Percentiles rank a stretch among this genome's conserved stretches.
phyloP scores from a whole-genome alignment of 257 asterid species.

The Fraxinus anomala region DNA sequence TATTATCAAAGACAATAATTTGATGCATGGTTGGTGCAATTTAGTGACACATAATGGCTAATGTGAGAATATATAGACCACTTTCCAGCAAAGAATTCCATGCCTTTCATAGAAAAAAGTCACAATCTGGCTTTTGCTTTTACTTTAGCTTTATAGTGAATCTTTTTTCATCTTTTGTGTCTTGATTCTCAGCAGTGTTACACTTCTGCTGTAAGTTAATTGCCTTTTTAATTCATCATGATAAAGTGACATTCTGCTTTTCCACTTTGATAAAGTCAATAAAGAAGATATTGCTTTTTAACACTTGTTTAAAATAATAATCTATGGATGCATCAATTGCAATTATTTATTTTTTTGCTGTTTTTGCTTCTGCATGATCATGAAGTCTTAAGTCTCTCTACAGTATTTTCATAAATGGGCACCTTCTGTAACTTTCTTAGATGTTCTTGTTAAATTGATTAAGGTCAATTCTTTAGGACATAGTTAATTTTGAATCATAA shows the following conservation, averaged over 20 bases:
- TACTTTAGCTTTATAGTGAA: slow-evolving; percentile 43
- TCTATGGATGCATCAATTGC: slow-evolving; percentile 10
- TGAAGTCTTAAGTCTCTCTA: slow-evolving; percentile 12
- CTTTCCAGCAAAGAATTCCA: slow-evolving; percentile 52
- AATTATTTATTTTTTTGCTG: neutral
- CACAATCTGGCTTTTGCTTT: slow-evolving; percentile 44
- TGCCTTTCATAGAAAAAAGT: slow-evolving; percentile 41
- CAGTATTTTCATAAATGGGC: slow-evolving; percentile 10
- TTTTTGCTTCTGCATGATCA: neutral
- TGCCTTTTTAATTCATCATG: slow-evolving; percentile 21
- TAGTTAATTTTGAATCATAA: neutral
- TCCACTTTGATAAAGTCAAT: slow-evolving; percentile 46
- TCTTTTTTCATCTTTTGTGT: slow-evolving; percentile 40
- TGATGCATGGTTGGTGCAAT: slow-evolving; percentile 12
- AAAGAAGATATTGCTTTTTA: slow-evolving; percentile 39
- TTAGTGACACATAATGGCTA: slow-evolving; percentile 18
- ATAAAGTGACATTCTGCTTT: slow-evolving; percentile 42
- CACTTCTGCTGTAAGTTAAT: slow-evolving; percentile 5
- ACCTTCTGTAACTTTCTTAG: neutral
- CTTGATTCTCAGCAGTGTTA: slow-evolving; percentile 37
- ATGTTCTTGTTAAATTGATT: neutral
- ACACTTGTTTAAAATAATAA: slow-evolving; percentile 34
- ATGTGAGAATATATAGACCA: slow-evolving; percentile 25
- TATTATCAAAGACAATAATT: neutral
- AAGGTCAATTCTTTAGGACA: neutral